Conservation (phyloP, 2,329 filamentous ascomycete species). For the Hortaea sp. region DNA sequence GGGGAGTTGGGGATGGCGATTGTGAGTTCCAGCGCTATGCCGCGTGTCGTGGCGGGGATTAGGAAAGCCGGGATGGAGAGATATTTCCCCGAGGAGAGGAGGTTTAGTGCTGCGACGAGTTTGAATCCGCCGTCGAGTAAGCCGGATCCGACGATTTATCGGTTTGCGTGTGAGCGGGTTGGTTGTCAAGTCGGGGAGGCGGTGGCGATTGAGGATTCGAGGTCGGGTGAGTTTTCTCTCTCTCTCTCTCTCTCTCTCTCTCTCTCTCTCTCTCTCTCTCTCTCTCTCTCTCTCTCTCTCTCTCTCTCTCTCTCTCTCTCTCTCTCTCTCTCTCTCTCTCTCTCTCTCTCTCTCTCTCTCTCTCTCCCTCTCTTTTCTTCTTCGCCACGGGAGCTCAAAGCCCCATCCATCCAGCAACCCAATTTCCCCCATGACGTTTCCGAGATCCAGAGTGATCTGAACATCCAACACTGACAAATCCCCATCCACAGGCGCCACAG, state of each 20-base stretch:
- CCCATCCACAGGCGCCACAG: conserved; percentile 50
- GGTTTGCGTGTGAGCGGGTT: conserved; percentile 63
- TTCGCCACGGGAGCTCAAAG: no score
- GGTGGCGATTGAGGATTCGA: conserved; percentile 80
- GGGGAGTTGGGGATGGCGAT: conserved; percentile 59
- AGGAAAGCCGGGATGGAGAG: conserved; percentile 68
- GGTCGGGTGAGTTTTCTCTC: conserved; percentile 43
- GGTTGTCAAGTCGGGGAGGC: conserved; percentile 61
- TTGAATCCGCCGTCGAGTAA: conserved; percentile 71
- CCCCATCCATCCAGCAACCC: no score
- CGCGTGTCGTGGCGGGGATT: conserved; percentile 66
- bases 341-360: no score
- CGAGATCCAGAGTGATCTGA: no score
- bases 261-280: no score
- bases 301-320: no score
- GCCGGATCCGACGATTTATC: conserved; percentile 82
- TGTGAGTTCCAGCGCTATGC: conserved; percentile 69
- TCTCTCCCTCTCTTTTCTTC: no score
- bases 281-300: no score
- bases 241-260: no score
- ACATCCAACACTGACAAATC: not conserved
- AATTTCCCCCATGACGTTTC: no score
- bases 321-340: no score
- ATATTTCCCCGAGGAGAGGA: conserved; percentile 64
- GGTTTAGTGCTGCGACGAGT: conserved; percentile 75